Conservation (phyloP, 768 basidiomycete species). For the Lactarius indigo region DNA sequence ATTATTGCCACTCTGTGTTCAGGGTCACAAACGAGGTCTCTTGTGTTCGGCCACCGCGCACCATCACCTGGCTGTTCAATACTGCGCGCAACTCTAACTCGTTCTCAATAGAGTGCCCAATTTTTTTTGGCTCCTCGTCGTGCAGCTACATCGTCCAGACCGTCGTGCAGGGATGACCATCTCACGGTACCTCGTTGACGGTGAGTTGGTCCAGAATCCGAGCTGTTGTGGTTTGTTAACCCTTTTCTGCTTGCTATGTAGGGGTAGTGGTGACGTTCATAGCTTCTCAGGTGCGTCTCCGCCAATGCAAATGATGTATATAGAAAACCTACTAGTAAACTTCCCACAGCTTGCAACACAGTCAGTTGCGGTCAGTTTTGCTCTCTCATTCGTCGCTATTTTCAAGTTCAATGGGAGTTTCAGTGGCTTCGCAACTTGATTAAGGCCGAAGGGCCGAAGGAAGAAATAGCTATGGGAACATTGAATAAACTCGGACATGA, state of each 20-base stretch:
- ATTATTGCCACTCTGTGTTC: not conserved
- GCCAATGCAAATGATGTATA: not conserved
- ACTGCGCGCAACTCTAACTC: not conserved
- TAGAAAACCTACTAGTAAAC: not conserved
- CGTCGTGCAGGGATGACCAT: conserved; percentile 21
- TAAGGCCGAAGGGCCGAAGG: too few relatives aligned
- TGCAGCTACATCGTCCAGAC: not conserved
- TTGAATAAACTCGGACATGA: conserved; percentile 68
- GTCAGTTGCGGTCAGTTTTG: too few relatives aligned
- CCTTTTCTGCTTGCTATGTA: conserved; percentile 22
- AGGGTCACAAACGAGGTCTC: not conserved
- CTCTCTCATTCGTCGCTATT: too few relatives aligned
- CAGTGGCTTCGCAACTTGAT: conserved; percentile 54
- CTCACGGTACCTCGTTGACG: conserved; percentile 26
- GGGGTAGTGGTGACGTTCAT: conserved; percentile 45
- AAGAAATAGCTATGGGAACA: conserved; percentile 46
- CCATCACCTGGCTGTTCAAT: not conserved
- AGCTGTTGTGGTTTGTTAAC: not conserved
- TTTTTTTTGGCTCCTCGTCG: not conserved
- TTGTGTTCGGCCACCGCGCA: not conserved
- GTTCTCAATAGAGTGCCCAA: not conserved
- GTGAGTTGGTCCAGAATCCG: conserved; percentile 23
- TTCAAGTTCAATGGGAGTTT: not conserved
- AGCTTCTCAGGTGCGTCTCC: conserved; percentile 48
- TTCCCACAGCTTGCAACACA: too few relatives aligned